Base-by-base conservation (phyloP, 1,139 yeast species). In the Williopsis jadinii region DNA sequence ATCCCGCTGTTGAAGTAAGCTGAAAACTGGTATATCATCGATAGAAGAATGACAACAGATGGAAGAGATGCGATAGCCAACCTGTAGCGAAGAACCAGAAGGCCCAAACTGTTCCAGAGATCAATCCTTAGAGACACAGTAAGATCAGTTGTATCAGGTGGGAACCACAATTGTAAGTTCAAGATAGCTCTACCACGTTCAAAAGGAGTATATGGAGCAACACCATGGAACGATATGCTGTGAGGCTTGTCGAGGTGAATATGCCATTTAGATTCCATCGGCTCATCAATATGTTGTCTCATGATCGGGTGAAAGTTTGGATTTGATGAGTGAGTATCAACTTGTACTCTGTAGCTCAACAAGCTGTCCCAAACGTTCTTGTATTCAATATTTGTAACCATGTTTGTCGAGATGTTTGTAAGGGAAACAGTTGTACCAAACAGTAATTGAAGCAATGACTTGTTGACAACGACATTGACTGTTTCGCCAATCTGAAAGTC, bases 231-330 rank as follows among this genome's bases (percentile, higher is more conserved):
- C 66, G 36, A 77, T 56, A 51, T 66, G 61, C 32, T 71, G 51
- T 33, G 60, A 35, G 60, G 52, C 9, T 64, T 56, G 5, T 64
- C 60, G 2, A 76, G 52, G 41, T 78, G 68, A 8, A 80, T 60
- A 52, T 79, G 83, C 85, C 92, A 86, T 60, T 86, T 87, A 0
- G 85, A 73, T 58, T 88, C 96, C 51, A 66, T 72, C 3, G 85
- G 85, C 34, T 77, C 79, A n/a, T 69, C 66, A 3, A 77, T 66
- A 63, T 75, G 73, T 59, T 87, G 95, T 41, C 87, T 70, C 3
- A 84, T 60, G 32, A 86, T 67, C 0, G 95, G 83, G n/a, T 73
- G 62, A 51, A 80, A 80, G 12, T 62, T 48, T 30, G 57, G 56
- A 3, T 46, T 12, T 1, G 34, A 5, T 3, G 39, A 44, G 11